Base-by-base conservation (phyloP, 768 basidiomycete genomes). In the Tylopilus sp. region DNA sequence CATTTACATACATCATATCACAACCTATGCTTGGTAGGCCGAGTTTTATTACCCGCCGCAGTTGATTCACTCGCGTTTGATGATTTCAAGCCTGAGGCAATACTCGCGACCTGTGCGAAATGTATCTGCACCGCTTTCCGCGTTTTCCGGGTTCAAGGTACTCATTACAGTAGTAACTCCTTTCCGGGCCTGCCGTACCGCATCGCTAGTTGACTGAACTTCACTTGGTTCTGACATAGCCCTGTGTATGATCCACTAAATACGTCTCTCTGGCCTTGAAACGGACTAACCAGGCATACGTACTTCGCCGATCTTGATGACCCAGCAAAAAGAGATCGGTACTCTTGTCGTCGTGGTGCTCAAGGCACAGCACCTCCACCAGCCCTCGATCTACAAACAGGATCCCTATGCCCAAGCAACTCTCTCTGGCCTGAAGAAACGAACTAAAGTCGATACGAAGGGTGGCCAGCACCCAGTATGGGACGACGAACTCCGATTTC, bases 381-480 rank as follows among this genome's bases (percentile, higher is more conserved):
- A 85, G 46, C 88, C 88, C 58, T 82, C 80, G 7, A 87, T 97
- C 64, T 86, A 88, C 69, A 98, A 97, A 68, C 93, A 95, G 64
- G 89, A 95, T 69, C 92, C 88, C 1, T 95, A 85, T 65, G 85
- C 84, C 3, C 78, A 86, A 56, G 75, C 82, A 6, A 71, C 74
- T 3, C 69, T 94, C 51, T 69, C 74, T 67, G 82, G 83, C 35
- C 72, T 73, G 17, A 83, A 79, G 46, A 82, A 88, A 62, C 79
- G 79, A 51, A 93, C 91, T 1, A 75, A 79, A 47, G 77, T 84
- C 52, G 87, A 91, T 61, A 75, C 83, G 57, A 91, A 86, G 64
- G 94, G 94, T 3, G 95, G 95, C 0, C 95, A 98, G 64, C 88
- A 91, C 68, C 95, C 95, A 2, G 81, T 85, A 52, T 98, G 94